A percentile compares a stretch with the other conserved stretches of the same genome.
These are phyloP conservation scores for Ganoderma leucocontextum DNA, from an alignment of 1,284 basidiomycete species.

Conservation along the genomic window DNA sequence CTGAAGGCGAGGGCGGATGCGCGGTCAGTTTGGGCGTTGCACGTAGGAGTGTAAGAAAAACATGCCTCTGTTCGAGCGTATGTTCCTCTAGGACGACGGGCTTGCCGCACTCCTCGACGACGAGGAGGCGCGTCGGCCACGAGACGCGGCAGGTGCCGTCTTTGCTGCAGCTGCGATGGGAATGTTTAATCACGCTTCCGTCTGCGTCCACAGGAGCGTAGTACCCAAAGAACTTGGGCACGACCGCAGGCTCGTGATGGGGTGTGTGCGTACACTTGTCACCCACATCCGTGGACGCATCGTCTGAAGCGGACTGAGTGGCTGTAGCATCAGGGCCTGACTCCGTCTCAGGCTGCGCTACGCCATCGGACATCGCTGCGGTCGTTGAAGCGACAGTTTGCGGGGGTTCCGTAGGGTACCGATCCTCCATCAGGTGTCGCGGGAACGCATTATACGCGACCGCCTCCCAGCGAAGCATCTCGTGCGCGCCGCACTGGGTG, in stretches of 20 bases:
- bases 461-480: constrained; percentile 49
- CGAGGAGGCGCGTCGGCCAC: constrained; percentile 50
- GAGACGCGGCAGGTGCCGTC: constrained; percentile 10
- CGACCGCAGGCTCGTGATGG: constrained; percentile 42
- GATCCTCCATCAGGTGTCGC: constrained; percentile 52
- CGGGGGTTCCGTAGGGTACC: too few species aligned
- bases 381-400: too few species aligned
- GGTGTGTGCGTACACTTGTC: not conserved
- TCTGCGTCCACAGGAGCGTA: constrained; percentile 46
- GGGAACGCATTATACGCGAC: constrained; percentile 54
- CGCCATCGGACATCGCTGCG: not conserved
- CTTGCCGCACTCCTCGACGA: constrained; percentile 57
- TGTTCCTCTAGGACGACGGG: constrained; percentile 35
- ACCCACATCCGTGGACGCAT: not conserved
- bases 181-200: not conserved
- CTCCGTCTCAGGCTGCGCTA: not conserved
- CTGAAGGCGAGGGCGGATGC: constrained; percentile 32
- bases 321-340: not conserved
- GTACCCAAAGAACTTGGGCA: constrained; percentile 63
- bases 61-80: not conserved
- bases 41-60: not conserved
- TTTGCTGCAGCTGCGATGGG: not conserved
- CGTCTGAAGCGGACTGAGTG: not conserved
- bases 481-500: constrained; percentile 26
- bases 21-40: not conserved